phyloP scores from a whole-genome alignment of 2,329 filamentous ascomycete species.

The Pseudogymnoascus pannorum region DNA sequence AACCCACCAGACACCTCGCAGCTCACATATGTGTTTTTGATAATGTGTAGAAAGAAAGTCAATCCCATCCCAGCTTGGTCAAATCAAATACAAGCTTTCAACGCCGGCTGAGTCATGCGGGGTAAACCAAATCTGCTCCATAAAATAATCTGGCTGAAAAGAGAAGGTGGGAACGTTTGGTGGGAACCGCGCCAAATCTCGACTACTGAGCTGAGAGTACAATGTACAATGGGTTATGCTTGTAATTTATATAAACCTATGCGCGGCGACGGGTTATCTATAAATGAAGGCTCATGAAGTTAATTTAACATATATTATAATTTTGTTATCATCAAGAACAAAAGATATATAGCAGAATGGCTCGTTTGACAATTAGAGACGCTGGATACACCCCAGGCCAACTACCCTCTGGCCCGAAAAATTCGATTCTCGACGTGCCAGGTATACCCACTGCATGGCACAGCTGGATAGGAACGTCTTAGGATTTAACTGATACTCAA shows the following conservation, averaged over 20 bases:
- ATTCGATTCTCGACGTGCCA: conserved; percentile 26
- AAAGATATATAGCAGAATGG: conserved; percentile 9
- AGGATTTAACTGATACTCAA: not conserved
- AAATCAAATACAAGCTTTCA: not conserved
- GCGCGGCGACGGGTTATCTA: not conserved
- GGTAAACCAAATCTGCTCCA: not conserved
- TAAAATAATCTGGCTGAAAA: not conserved
- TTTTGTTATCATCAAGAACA: not conserved
- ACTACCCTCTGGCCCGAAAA: conserved; percentile 22
- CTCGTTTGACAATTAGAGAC: conserved; percentile 23
- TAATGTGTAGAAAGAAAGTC: not conserved
- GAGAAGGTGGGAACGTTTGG: not conserved
- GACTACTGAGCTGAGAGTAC: no score
- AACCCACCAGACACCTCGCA: not conserved
- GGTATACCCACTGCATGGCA: conserved; percentile 13
- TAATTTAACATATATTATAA: not conserved
- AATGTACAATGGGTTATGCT: not conserved
- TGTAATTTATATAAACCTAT: not conserved
- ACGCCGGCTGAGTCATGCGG: conserved; percentile 5
- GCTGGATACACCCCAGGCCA: conserved; percentile 24
- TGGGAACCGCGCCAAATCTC: conserved; percentile 7
- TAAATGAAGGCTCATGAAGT: not conserved
- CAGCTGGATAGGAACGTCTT: not conserved
- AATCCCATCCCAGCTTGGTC: not conserved
- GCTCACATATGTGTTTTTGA: not conserved